phyloP scores from a whole-genome alignment of 1,284 basidiomycete species.

The Mrakiaceae sp. region DNA sequence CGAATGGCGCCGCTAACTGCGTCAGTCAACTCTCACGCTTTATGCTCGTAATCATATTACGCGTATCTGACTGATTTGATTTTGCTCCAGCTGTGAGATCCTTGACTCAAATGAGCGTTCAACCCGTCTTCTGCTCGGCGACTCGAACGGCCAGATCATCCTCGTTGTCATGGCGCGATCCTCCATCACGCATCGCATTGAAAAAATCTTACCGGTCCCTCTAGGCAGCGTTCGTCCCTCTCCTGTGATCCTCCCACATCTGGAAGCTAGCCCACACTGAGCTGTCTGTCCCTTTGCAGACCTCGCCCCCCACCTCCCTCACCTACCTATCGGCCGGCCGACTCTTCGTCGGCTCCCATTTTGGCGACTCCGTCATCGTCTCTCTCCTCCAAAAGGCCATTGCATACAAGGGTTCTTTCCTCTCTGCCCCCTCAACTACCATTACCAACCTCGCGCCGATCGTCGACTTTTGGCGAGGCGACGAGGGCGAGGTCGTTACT shows the following conservation, averaged over 20 bases:
- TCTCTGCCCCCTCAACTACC: slow-evolving; percentile 38
- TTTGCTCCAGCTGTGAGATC: slow-evolving; percentile 2
- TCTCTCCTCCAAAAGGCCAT: slow-evolving; percentile 40
- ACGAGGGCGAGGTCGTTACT: slow-evolving; percentile 72
- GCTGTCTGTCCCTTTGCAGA: slow-evolving; percentile 36
- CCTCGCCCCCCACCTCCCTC: slow-evolving; percentile 61
- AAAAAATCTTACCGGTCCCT: slow-evolving; percentile 2
- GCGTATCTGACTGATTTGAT: not conserved
- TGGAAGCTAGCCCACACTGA: too few species aligned
- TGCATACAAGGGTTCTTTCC: slow-evolving; percentile 6
- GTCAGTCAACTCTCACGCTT: too few species aligned
- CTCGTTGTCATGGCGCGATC: slow-evolving; percentile 17
- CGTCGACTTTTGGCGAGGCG: slow-evolving; percentile 63
- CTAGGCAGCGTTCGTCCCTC: slow-evolving; percentile 8
- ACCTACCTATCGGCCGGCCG: slow-evolving; percentile 62
- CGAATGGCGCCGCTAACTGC: too few species aligned
- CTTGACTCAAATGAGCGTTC: slow-evolving; percentile 2
- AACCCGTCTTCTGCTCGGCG: slow-evolving; percentile 13
- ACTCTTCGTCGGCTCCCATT: slow-evolving; percentile 72
- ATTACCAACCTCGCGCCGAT: slow-evolving; percentile 81
- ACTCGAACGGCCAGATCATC: slow-evolving; percentile 15
- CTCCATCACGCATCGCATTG: slow-evolving; percentile 11
- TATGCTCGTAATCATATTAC: too few species aligned
- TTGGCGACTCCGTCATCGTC: slow-evolving; percentile 69
- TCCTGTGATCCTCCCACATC: slow-evolving; percentile 2